These are phyloP conservation scores for Ilyonectria sp. DNA, from an alignment of 2,329 filamentous ascomycete species.

Conservation along the genomic window DNA sequence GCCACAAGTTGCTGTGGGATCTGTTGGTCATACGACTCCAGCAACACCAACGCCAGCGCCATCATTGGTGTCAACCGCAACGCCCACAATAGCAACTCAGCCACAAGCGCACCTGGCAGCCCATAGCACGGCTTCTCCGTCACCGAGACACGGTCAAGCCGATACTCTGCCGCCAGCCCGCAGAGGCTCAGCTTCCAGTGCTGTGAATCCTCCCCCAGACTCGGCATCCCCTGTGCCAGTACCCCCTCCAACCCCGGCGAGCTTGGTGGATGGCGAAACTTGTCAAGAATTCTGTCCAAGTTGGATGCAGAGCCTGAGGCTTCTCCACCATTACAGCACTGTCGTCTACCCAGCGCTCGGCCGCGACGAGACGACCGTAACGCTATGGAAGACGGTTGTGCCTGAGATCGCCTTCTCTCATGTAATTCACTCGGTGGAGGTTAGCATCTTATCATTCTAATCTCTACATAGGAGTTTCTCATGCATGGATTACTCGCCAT, in stretches of 20 bases:
- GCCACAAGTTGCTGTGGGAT: neutral
- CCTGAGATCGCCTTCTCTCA: conserved; percentile 32
- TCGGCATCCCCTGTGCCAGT: neutral
- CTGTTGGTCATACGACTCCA: neutral
- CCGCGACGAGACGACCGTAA: neutral
- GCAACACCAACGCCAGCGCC: neutral
- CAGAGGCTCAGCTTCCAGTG: neutral
- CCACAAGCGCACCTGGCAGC: neutral
- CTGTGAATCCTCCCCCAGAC: neutral
- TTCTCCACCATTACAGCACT: conserved; percentile 36
- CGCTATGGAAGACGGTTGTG: conserved; percentile 30
- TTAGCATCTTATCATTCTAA: neutral
- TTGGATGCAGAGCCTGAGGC: conserved; percentile 36
- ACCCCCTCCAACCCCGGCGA: neutral
- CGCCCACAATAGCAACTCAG: neutral
- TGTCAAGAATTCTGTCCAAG: conserved; percentile 14
- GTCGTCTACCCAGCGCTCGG: conserved; percentile 10
- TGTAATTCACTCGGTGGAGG: conserved; percentile 4
- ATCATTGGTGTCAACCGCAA: neutral
- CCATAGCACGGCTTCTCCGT: neutral
- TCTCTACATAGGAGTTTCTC: conserved; percentile 30
- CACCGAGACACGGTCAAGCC: neutral
- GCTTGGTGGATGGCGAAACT: neutral
- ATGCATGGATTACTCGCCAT: conserved; percentile 37
- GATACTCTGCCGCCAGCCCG: neutral